These are phyloP conservation scores for Acorus gramineus DNA, from an alignment of 106 monocot genomes.

Conservation along the genomic window DNA sequence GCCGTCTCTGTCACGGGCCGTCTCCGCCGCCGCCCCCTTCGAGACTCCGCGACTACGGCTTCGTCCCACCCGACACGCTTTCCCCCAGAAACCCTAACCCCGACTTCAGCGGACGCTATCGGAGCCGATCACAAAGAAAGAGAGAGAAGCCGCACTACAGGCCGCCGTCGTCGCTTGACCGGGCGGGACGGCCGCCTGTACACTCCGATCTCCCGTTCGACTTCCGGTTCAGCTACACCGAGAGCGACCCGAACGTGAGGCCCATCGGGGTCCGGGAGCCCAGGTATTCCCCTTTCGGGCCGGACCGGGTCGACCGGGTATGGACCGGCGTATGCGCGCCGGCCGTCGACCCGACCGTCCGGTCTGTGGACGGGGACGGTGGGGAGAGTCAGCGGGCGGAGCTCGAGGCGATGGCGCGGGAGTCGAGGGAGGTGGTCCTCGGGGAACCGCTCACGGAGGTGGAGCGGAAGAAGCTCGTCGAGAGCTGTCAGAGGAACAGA, in stretches of 20 bases:
- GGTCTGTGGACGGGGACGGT: constrained; percentile 32
- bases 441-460: constrained; percentile 59
- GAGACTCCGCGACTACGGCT: constrained; percentile 55
- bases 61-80: constrained; percentile 60
- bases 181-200: constrained; percentile 20
- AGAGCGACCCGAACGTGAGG: constrained; percentile 43
- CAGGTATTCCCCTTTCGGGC: constrained; percentile 90
- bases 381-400: not conserved
- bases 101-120: not conserved
- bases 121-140: constrained; percentile 6
- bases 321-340: constrained; percentile 89
- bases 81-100: constrained; percentile 21
- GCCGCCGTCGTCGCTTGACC: constrained; percentile 74
- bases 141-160: constrained; percentile 56
- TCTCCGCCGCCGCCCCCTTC: constrained; percentile 12
- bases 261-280: constrained; percentile 84
- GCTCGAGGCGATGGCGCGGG: not conserved
- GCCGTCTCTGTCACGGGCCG: constrained; percentile 8
- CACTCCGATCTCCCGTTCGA: constrained; percentile 68
- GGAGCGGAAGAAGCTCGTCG: constrained; percentile 51
- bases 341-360: constrained; percentile 61
- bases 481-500: constrained; percentile 53
- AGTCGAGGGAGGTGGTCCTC: constrained; percentile 40
- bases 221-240: constrained; percentile 77
- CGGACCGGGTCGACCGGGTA: constrained; percentile 48